Conservation (phyloP, 2,329 filamentous ascomycete species). For the Cytospora mali region DNA sequence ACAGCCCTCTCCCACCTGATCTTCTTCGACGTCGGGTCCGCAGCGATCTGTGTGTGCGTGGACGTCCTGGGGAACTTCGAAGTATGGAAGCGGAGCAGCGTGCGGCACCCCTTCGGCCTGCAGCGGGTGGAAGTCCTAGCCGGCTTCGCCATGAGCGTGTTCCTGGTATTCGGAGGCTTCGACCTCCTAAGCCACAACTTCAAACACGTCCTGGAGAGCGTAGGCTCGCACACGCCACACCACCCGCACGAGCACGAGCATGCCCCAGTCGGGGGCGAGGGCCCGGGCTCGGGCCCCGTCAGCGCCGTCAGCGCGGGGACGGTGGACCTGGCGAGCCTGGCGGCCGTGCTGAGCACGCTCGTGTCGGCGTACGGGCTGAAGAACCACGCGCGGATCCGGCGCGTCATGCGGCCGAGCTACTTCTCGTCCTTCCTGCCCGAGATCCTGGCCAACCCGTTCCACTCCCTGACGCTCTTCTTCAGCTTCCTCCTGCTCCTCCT, state of each 20-base stretch:
- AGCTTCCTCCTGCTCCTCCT: slow-evolving; percentile 74
- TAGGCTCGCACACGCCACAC: slow-evolving; percentile 73
- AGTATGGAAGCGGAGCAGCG: slow-evolving; percentile 90
- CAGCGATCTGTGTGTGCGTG: slow-evolving; percentile 86
- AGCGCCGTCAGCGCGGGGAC: slow-evolving; percentile 67
- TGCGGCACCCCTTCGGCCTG: slow-evolving; percentile 91
- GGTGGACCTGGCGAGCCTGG: slow-evolving; percentile 78
- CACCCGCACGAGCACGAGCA: slow-evolving; percentile 65
- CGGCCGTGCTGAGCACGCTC: slow-evolving; percentile 80
- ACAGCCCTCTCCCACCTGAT: slow-evolving; percentile 91
- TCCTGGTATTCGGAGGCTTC: slow-evolving; percentile 95
- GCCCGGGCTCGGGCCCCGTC: too few relatives aligned
- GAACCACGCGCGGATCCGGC: slow-evolving; percentile 90
- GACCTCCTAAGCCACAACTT: slow-evolving; percentile 93
- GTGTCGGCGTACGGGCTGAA: slow-evolving; percentile 84
- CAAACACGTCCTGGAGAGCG: slow-evolving; percentile 82
- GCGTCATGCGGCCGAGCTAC: slow-evolving; percentile 74
- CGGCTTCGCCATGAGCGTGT: slow-evolving; percentile 93
- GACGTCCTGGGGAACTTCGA: slow-evolving; percentile 97
- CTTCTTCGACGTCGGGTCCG: slow-evolving; percentile 92
- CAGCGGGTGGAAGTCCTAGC: slow-evolving; percentile 92
- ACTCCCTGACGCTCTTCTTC: slow-evolving; percentile 90
- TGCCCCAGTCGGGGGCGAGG: too few relatives aligned
- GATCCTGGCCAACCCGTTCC: slow-evolving; percentile 90
- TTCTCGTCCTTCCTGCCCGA: slow-evolving; percentile 80